A percentile compares a stretch with the other conserved stretches of the same genome.
Evolutionary conservation across 2,329 filamentous ascomycete genomes (phyloP).

Genomic region (Diaporthe velutina): DNA sequence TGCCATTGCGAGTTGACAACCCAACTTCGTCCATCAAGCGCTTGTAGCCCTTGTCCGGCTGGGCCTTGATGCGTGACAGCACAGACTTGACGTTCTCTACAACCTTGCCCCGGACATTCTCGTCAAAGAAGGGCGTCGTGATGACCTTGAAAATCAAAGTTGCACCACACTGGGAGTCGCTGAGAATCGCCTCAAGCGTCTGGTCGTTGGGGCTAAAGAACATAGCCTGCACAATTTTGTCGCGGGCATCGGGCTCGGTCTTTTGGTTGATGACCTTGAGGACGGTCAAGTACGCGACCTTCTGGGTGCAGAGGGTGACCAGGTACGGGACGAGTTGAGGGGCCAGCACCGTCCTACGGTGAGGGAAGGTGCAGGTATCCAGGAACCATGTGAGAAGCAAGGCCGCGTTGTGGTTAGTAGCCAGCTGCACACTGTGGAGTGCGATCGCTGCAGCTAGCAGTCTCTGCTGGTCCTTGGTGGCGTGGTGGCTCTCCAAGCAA

Average conservation of each 20-base stretch:
- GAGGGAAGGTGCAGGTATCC: slow-evolving; percentile 96
- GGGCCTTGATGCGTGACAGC: slow-evolving; percentile 89
- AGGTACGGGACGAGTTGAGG: slow-evolving; percentile 93
- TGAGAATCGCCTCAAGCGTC: slow-evolving; percentile 88
- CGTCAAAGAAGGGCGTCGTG: slow-evolving; percentile 97
- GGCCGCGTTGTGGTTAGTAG: slow-evolving; percentile 95
- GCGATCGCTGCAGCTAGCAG: slow-evolving; percentile 95
- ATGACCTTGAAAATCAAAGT: slow-evolving; percentile 99
- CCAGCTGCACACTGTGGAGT: slow-evolving; percentile 95
- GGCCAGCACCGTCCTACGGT: slow-evolving; percentile 89
- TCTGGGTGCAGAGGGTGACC: slow-evolving; percentile 96
- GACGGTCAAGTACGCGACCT: slow-evolving; percentile 96
- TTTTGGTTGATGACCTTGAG: slow-evolving; percentile 99
- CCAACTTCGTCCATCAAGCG: slow-evolving; percentile 98
- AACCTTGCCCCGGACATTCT: slow-evolving; percentile 87
- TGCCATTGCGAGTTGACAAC: slow-evolving; percentile 75
- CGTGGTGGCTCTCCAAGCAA: slow-evolving; percentile 94
- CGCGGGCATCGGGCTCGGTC: slow-evolving; percentile 90
- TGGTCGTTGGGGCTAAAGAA: slow-evolving; percentile 93
- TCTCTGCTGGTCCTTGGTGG: slow-evolving; percentile 94
- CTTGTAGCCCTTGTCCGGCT: slow-evolving; percentile 96
- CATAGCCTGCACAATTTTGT: slow-evolving; percentile 88
- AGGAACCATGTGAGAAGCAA: slow-evolving; percentile 97
- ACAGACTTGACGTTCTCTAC: slow-evolving; percentile 94
- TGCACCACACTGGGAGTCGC: slow-evolving; percentile 90